Conservation (phyloP, 2,329 filamentous ascomycete species). For the Colletotrichum chrysophilum region DNA sequence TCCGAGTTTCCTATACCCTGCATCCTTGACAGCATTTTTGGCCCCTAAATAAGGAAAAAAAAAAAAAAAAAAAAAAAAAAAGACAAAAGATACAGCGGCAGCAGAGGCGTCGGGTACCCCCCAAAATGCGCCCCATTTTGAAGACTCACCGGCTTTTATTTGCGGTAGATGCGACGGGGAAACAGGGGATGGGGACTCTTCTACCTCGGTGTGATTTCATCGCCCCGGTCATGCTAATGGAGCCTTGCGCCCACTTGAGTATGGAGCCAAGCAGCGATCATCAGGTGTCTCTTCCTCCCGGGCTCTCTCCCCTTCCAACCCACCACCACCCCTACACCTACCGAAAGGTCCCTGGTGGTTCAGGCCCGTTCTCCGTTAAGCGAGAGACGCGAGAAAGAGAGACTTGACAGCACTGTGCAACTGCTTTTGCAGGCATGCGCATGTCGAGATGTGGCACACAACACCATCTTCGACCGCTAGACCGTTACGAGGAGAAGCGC, state of each 20-base stretch:
- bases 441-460: neutral
- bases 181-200: neutral
- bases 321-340: neutral
- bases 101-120: neutral
- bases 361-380: neutral
- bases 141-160: constrained; percentile 15
- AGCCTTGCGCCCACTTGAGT: neutral
- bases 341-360: neutral
- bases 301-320: neutral
- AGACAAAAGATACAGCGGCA: neutral
- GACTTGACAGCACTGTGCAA: constrained; percentile 9
- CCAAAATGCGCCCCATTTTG: neutral
- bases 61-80: neutral
- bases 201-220: neutral
- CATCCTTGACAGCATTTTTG: neutral
- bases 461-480: neutral
- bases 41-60: neutral
- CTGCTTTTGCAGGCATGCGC: neutral
- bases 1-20: neutral
- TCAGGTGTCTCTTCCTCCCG: neutral
- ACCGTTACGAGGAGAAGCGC: neutral
- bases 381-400: neutral
- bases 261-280: neutral
- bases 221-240: neutral
- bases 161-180: neutral